Evolutionary conservation across 352 stramenopile genomes (phyloP), one percentile per base, ranked within the genome.

Genomic region (Peronospora belbahrii): DNA sequence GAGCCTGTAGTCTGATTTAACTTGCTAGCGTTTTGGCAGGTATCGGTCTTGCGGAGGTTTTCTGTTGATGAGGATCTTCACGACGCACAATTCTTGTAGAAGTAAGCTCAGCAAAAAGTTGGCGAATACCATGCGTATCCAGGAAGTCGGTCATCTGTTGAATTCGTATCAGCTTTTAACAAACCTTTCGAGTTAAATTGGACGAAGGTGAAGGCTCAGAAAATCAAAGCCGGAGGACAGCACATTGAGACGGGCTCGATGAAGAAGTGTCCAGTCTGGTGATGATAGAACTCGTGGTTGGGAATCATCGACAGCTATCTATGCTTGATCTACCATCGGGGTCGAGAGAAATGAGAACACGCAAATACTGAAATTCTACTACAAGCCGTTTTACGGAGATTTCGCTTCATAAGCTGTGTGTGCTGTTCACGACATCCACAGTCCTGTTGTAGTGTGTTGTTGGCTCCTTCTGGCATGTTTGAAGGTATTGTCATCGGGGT

Each of bases 381-480:
- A 44, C 23, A 27, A 38, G 13, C 48, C 10, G 20, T 17, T 33
- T 9, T 5, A 32, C 5, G 18, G 20, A 3, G 7, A 27, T 19
- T 41, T 22, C 38, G 15, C 18, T 52, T 44, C 31, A 59, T 4
- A 52, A 75, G 52, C 55, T 67, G 10, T 76, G 32, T 30, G 71
- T 81, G 22, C 48, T 62, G 52, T 87, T 84, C 27, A 88, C 68
- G 28, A 71, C 73, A 31, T 62, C 39, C 34, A 86, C 65, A 2
- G 77, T 87, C 33, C 74, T 83, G 68, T 89, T 89, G 57, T 92
- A 92, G 13, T 87, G 52, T 23, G 36, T 56, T 13, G 71, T 74
- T 18, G 51, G 91, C 74, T 64, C 90, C 79, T 39, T 91, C 82
- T 2, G 82, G 79, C 27, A 91, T 74, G 62, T n/a, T 89, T 88